phyloP scores from a whole-genome alignment of 129 eudicot genomes.

The Arctium lappa region DNA sequence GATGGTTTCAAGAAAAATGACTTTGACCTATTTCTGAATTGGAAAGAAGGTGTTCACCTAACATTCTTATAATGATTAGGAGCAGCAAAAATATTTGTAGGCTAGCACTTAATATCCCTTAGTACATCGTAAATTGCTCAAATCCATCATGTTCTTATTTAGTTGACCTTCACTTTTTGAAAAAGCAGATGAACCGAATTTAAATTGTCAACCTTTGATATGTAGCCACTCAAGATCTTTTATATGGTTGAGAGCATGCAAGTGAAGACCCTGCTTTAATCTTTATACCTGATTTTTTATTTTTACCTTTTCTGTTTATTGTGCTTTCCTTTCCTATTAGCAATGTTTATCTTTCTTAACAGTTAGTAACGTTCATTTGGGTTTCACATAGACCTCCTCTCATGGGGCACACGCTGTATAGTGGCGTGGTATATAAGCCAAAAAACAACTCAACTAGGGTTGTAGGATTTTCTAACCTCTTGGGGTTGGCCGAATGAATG shows the following conservation, averaged over 20 bases:
- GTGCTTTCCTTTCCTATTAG: background rate
- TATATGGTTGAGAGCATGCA: background rate
- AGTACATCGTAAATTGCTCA: background rate
- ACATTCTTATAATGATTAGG: background rate
- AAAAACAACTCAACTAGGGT: no score
- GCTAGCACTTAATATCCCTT: background rate
- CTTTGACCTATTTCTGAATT: background rate
- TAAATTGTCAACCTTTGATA: background rate
- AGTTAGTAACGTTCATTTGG: background rate
- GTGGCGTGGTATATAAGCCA: no score
- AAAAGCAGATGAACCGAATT: background rate
- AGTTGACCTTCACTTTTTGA: background rate
- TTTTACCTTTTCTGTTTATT: background rate
- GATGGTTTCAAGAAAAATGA: background rate
- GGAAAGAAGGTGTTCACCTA: background rate
- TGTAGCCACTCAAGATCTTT: background rate
- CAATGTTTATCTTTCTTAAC: background rate
- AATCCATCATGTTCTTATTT: background rate
- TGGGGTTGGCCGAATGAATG: no score
- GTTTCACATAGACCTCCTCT: background rate
- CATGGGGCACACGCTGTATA: no score
- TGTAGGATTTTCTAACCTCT: no score
- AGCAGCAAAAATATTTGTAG: background rate
- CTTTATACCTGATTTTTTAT: background rate
- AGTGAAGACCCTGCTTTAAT: background rate